Base-by-base conservation (phyloP, 2,329 filamentous ascomycete species). In the Xylariaceae sp. region DNA sequence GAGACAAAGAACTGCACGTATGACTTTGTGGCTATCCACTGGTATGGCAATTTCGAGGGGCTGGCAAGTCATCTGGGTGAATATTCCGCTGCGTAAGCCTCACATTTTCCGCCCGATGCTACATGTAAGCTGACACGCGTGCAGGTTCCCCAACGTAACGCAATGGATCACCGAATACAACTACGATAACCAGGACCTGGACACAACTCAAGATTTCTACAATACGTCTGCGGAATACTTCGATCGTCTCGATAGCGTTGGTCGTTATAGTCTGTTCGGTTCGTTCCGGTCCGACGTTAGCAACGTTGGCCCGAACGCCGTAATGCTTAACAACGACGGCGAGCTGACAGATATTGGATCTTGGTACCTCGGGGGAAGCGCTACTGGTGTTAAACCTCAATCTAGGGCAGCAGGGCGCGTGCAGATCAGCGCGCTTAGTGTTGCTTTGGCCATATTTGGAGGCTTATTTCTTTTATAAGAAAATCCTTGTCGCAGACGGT, bases 121-220 rank as follows among this genome's bases (percentile, higher is more conserved):
- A 42, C 48, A 28, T 13, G 22, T 17, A 19, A 9, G 38, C 41
- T 19, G 13, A 31, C 34, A 9, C 1, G 9, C 31, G 19, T 31
- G 3, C 44, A 83, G 80, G 18, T 86, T 82, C 67, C 84, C 83
- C 9, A 76, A 80, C 55, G 73, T 75, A 33, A 76, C 79, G 3
- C 81, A 92, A 55, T 93, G 89, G 89, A 75, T 93, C 11, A 93
- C 89, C 22, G 89, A 94, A 69, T 91, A 87, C 67, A 88, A 86
- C 36, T 77, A 78, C 49, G 73, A 82, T 50, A 69, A 86, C 55
- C 75, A 81, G 61, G 72, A 77, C 22, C 75, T 90, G 14, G 53
- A 66, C 1, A 69, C 75, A 0, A 86, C 84, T 0, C 80, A 90
- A 64, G 59, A 66, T 0, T 90, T 89, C 65, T 91, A 82, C 73